Evolutionary conservation across 306 rosid species (phyloP).

Genomic region (Albizia julibrissin): DNA sequence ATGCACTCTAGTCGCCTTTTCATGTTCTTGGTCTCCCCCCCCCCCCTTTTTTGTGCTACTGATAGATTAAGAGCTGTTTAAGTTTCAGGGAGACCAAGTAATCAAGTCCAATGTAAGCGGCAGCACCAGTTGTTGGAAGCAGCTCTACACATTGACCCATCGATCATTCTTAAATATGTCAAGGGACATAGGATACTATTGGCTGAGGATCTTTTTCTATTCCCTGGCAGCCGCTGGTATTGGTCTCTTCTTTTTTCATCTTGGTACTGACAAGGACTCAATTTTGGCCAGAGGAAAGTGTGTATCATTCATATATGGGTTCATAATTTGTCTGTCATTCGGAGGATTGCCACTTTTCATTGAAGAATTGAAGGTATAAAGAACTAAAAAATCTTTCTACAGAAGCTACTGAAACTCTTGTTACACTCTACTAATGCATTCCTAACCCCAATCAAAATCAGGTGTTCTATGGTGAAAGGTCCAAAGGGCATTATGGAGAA

Average conservation of each 20-base stretch:
- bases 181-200: constrained; percentile 70
- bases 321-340: constrained; percentile 70
- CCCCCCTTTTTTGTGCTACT: not conserved
- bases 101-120: constrained; percentile 39
- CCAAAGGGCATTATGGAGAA: constrained; percentile 68
- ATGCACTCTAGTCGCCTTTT: not conserved
- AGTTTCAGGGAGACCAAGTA: constrained; percentile 48
- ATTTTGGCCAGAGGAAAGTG: constrained; percentile 65
- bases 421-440: not conserved
- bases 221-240: constrained; percentile 53
- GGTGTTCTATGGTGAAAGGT: constrained; percentile 64
- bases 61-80: not conserved
- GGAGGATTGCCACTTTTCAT: constrained; percentile 71
- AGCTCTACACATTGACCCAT: constrained; percentile 54
- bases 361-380: constrained; percentile 67
- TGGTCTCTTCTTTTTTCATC: constrained; percentile 59
- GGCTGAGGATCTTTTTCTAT: constrained; percentile 67
- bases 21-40: not conserved
- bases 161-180: constrained; percentile 64
- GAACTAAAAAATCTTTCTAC: not conserved
- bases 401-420: not conserved
- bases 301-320: constrained; percentile 63
- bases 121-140: constrained; percentile 57
- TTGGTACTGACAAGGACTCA: constrained; percentile 57
- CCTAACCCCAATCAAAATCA: constrained; percentile 15